Conservation (phyloP, 2,329 filamentous ascomycete species). For the Blumeriella jaapii region DNA sequence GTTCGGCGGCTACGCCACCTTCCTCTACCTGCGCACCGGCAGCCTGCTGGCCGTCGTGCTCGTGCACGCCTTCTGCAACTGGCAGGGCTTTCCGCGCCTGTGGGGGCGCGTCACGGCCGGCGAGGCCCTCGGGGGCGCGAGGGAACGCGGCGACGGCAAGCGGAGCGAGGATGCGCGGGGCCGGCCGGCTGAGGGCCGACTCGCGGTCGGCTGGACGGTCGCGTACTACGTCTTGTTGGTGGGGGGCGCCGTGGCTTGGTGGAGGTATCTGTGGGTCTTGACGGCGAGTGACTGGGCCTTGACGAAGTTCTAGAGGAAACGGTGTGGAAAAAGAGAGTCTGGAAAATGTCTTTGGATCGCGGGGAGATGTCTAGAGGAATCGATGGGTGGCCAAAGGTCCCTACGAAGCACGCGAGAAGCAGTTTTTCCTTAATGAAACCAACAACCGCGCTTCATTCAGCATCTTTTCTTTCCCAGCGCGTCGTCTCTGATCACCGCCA, state of each 20-base stretch:
- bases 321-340: neutral
- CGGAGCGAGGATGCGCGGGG: constrained; percentile 30
- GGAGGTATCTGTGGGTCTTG: constrained; percentile 55
- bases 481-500: too few species aligned
- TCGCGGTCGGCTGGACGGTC: constrained; percentile 53
- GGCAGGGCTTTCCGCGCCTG: constrained; percentile 75
- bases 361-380: too few species aligned
- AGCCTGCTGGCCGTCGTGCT: constrained; percentile 64
- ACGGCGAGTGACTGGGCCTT: constrained; percentile 52
- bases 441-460: too few species aligned
- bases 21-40: constrained; percentile 76
- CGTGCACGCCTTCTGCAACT: constrained; percentile 86
- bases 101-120: constrained; percentile 59
- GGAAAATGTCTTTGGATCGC: too few species aligned
- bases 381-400: too few species aligned
- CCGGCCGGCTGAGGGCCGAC: constrained; percentile 17
- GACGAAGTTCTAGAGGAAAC: constrained; percentile 21
- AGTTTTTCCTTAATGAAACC: too few species aligned
- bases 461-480: too few species aligned
- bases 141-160: constrained; percentile 26
- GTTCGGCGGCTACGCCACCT: constrained; percentile 89
- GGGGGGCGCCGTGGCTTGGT: constrained; percentile 61
- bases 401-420: too few species aligned
- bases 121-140: constrained; percentile 14
- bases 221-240: constrained; percentile 71